These are phyloP conservation scores for Colletotrichum simmondsii DNA, from an alignment of 2,329 filamentous ascomycete species.

Conservation along the genomic window DNA sequence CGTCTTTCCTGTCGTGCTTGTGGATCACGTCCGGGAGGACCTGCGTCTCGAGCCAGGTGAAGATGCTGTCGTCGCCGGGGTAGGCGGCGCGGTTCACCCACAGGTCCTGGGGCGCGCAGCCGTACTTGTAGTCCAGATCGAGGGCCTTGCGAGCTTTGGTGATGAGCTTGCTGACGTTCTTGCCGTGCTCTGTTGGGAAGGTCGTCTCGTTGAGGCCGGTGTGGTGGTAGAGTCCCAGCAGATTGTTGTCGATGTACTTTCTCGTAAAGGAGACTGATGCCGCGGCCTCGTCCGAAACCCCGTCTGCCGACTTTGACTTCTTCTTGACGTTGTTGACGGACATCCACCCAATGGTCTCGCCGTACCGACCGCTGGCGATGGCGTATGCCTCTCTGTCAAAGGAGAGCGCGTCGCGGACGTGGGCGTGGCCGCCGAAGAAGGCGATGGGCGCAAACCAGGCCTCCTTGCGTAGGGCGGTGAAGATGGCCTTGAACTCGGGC, in stretches of 20 bases:
- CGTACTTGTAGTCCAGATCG: slow-evolving; percentile 77
- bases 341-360: slow-evolving; percentile 96
- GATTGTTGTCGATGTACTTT: slow-evolving; percentile 93
- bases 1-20: slow-evolving; percentile 66
- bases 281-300: slow-evolving; percentile 41
- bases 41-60: slow-evolving; percentile 80
- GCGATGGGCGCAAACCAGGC: slow-evolving; percentile 88
- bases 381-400: slow-evolving; percentile 85
- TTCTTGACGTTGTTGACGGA: slow-evolving; percentile 76
- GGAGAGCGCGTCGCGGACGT: slow-evolving; percentile 84
- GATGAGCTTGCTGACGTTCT: slow-evolving; percentile 78
- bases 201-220: slow-evolving; percentile 76
- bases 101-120: slow-evolving; percentile 83
- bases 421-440: slow-evolving; percentile 91
- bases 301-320: slow-evolving; percentile 41
- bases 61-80: slow-evolving; percentile 79
- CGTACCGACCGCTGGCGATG: slow-evolving; percentile 88
- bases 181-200: slow-evolving; percentile 82
- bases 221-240: slow-evolving; percentile 86
- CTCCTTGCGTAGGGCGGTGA: slow-evolving; percentile 78
- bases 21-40: slow-evolving; percentile 77
- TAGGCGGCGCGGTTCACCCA: slow-evolving; percentile 87
- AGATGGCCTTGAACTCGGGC: slow-evolving; percentile 81
- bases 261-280: slow-evolving; percentile 71
- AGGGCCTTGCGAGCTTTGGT: slow-evolving; percentile 75